phyloP scores from a whole-genome alignment of 441 rosid genomes.

The Pelargonium myrrhifolium region DNA sequence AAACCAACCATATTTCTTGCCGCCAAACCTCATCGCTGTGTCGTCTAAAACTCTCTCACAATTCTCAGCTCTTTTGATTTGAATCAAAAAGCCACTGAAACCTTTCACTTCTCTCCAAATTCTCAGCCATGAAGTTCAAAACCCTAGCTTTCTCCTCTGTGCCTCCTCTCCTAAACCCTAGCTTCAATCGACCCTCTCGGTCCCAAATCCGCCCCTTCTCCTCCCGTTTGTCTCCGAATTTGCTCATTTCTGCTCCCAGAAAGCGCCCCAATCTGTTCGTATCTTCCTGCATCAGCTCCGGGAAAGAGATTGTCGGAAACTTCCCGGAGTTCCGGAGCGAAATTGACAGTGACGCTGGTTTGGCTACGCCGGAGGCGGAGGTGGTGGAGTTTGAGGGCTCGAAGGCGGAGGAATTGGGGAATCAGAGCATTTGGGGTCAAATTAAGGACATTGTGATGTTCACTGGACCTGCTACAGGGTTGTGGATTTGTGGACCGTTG shows the following conservation, averaged over 20 bases:
- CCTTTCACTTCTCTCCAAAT: too few species aligned
- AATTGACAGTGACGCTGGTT: not conserved
- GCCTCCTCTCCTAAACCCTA: not conserved
- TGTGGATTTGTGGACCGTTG: conserved; percentile 24
- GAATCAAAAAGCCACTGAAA: not conserved
- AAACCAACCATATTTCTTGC: not conserved
- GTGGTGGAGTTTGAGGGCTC: not conserved
- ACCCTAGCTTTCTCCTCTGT: not conserved
- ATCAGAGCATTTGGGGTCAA: conserved; percentile 19
- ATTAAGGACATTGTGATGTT: conserved; percentile 23
- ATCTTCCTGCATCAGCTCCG: not conserved
- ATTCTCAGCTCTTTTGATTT: not conserved
- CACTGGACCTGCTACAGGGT: conserved; percentile 21
- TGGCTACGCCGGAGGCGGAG: not conserved
- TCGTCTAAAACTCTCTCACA: not conserved
- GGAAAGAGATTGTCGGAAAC: not conserved
- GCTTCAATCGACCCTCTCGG: not conserved
- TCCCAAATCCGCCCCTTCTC: not conserved
- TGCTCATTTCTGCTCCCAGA: not conserved
- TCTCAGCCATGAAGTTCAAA: too few species aligned
- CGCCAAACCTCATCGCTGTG: not conserved
- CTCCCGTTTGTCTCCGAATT: not conserved
- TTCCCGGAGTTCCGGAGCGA: not conserved
- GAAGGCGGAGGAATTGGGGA: not conserved
- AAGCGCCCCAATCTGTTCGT: not conserved